phyloP scores from a whole-genome alignment of 2,329 filamentous ascomycete species.

The Cladorrhinum sp. region DNA sequence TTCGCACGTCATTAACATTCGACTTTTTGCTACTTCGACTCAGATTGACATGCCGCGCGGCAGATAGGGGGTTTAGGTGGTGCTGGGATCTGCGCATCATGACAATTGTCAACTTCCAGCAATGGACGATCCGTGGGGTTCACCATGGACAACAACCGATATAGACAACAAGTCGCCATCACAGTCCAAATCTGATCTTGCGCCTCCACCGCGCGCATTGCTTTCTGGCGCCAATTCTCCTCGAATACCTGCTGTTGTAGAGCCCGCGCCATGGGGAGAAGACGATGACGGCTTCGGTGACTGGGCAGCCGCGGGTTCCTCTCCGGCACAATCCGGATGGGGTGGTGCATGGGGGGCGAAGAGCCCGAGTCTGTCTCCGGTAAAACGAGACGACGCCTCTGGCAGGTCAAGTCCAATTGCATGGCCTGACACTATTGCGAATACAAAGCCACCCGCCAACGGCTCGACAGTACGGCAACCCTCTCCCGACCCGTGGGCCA shows the following conservation, averaged over 20 bases:
- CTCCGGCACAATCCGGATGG: constrained; percentile 26
- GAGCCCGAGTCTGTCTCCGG: constrained; percentile 22
- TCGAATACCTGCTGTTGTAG: constrained; percentile 27
- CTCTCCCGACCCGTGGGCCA: constrained; percentile 43
- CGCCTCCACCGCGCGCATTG: constrained; percentile 43
- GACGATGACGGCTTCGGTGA: constrained; percentile 39
- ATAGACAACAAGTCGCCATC: constrained; percentile 33
- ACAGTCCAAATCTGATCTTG: constrained; percentile 36
- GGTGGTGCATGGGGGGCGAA: constrained; percentile 23
- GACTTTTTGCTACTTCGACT: background rate
- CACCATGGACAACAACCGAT: constrained; percentile 53
- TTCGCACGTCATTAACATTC: background rate
- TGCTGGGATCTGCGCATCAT: constrained; percentile 20
- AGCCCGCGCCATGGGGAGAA: constrained; percentile 42
- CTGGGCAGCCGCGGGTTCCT: constrained; percentile 36
- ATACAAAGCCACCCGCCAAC: constrained; percentile 32
- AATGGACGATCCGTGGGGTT: constrained; percentile 64
- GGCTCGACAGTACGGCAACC: constrained; percentile 31
- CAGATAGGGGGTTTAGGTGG: constrained; percentile 2
- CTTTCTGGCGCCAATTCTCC: constrained; percentile 35
- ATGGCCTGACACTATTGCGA: constrained; percentile 39
- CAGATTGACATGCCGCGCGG: constrained; percentile 14
- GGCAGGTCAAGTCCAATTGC: constrained; percentile 39
- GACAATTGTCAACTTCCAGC: constrained; percentile 28
- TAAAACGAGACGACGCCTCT: constrained; percentile 30